Conservation (phyloP, 352 stramenopile species). For the Phytophthora agathidicida region DNA sequence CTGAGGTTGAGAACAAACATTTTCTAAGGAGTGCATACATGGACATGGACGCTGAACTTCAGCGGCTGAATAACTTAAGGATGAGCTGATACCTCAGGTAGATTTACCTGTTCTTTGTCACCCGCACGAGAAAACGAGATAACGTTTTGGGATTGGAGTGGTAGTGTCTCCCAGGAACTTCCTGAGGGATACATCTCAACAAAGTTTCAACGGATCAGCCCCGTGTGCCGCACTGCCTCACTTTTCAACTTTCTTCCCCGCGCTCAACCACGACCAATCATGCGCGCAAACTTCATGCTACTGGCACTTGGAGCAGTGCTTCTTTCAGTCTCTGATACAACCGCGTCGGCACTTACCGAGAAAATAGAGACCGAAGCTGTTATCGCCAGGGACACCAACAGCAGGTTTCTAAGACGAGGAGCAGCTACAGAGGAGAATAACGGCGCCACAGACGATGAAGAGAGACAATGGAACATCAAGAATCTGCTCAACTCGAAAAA, state of each 20-base stretch:
- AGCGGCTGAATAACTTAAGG: no score
- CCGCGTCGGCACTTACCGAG: background rate
- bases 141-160: no score
- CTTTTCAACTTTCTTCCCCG: background rate
- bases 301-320: background rate
- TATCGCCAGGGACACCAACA: background rate
- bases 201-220: no score
- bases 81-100: no score
- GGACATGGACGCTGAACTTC: no score
- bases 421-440: background rate
- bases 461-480: background rate
- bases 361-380: background rate
- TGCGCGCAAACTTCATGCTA: background rate
- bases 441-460: background rate
- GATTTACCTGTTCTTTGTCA: no score
- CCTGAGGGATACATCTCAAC: no score
- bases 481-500: background rate
- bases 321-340: background rate
- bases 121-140: no score
- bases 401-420: background rate
- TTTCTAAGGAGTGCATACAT: background rate
- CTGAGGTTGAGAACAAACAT: no score
- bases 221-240: background rate
- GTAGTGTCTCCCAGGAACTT: no score
- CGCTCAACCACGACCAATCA: background rate